Base-by-base conservation (phyloP, 768 basidiomycete species). In the Lactifluus pinguis region DNA sequence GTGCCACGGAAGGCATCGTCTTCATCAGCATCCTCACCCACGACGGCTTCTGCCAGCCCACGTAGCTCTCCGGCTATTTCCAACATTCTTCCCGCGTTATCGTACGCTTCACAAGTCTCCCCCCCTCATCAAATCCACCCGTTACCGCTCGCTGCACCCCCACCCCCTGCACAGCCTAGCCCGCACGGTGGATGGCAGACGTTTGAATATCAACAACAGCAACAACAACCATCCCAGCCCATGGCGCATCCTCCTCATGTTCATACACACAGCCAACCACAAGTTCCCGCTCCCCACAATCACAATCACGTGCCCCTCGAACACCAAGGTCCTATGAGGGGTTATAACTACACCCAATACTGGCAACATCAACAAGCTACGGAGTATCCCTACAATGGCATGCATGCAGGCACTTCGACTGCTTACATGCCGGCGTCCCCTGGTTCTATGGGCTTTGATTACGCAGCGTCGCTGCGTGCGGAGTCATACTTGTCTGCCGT, bases 1-100 rank as follows among this genome's bases (percentile, higher is more conserved):
- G 80, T 87, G 0, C 72, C 83, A 0, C 72, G 81, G 14, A 77
- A 79, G 62, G 71, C 77, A 11, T 69, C 73, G 19, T 62, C 61
- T 32, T 75, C 78, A 6, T 73, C 76, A 9, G 77, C 81, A n/a
- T 61, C 58, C 6, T 67, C 67, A 11, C 65, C 61, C 15, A 63
- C 65, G 13, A 53, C 54, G n/a, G 53, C 66, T 25, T 75, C 77
- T 17, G 67, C 70, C 8, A 73, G 74, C 47, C 71, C 76, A 15
- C 66, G 66, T 42, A 66, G 64, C 14, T 68, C 69, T 15, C 69
- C 70, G 9, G 59, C 49, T 36, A 13, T 55, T 32, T 53, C 62
- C 25, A 58, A 55, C 30, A 55, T 64, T 52, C 32, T 52, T 11
- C 60, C 60, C 15, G 71, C 74, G 17, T 74, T 78, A 6, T 77